Base-by-base conservation (phyloP, 2,329 filamentous ascomycete species). In the Nemania abortiva region DNA sequence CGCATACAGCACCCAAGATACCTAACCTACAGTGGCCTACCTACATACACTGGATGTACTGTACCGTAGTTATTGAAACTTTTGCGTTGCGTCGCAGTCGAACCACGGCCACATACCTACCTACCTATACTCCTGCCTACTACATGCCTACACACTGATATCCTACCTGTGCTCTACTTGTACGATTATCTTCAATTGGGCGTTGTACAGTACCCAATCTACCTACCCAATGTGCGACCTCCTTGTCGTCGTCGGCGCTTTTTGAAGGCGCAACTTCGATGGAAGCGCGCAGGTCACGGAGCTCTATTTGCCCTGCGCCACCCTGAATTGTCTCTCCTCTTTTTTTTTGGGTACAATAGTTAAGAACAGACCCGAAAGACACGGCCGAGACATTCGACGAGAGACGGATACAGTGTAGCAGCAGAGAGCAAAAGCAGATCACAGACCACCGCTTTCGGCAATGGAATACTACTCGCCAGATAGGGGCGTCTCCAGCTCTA, bases 391-490 rank as follows among this genome's bases (percentile, higher is more conserved):
- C 61, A 63, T 9, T 18, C 4, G 31, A 50, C 13, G n/a, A 27
- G 29, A 20, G 37, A 11, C 29, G 22, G 47, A 6, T 24, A 24
- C 47, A 50, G 47, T 24, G 47, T 50, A 24, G 47, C 47, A 50
- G 20, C 47, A 24, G 20, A 11, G 10, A 6, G 18, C n/a, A 55
- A 18, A 39, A 27, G 13, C 6, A 55, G 53, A 55, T 27, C 5
- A 31, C 29, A 37, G n/a, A 22, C 31, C n/a, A 55, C 53, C 53
- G 9, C 11, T 39, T 39, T 29, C 9, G 49, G 50, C 37, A 20
- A 66, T 67, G 64, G 55, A 67, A 22, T 58, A 60, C 47, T 63
- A 69, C 62, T 29, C 63, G 22, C 39, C 54, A 24, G 68, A 70
- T 18, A 65, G 65, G 50, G 58, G 58, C 65, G 24, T 50, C 24